Percentiles rank a stretch among this genome's conserved stretches.
Evolutionary conservation across 306 rosid genomes (phyloP).

Genomic region (Vicia sativa): DNA sequence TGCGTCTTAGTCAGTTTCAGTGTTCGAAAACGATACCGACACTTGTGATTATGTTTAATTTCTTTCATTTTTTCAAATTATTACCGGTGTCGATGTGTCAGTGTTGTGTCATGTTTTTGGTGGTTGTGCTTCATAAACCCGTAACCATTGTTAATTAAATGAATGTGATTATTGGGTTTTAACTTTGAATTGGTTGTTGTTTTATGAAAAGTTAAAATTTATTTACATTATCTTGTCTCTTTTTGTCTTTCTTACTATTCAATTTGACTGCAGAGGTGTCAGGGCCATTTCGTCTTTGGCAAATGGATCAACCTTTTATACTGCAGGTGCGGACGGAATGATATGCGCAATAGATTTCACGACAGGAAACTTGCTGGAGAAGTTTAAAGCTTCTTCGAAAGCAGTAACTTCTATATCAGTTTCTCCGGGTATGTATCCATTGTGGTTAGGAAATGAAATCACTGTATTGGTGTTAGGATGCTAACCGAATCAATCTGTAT

Average conservation of each 20-base stretch:
- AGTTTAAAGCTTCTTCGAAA: constrained; percentile 83
- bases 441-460: constrained; percentile 26
- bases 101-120: too few species aligned
- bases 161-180: constrained; percentile 24
- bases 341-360: constrained; percentile 62
- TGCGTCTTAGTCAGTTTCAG: too few species aligned
- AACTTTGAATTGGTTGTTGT: constrained; percentile 28
- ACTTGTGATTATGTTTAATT: too few species aligned
- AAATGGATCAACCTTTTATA: constrained; percentile 55
- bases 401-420: constrained; percentile 75
- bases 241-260: constrained; percentile 34
- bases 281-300: constrained; percentile 70
- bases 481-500: constrained; percentile 18
- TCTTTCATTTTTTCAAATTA: too few species aligned
- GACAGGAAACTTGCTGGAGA: constrained; percentile 76
- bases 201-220: constrained; percentile 3
- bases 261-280: constrained; percentile 68
- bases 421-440: constrained; percentile 64
- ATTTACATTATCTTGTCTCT: constrained; percentile 1
- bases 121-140: too few species aligned
- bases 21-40: too few species aligned
- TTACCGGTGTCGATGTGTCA: too few species aligned
- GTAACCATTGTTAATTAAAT: not conserved
- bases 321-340: constrained; percentile 92
- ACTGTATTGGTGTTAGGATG: constrained; percentile 25